Conservation (phyloP, 2,329 filamentous ascomycete species). For the Leptographium procerum region DNA sequence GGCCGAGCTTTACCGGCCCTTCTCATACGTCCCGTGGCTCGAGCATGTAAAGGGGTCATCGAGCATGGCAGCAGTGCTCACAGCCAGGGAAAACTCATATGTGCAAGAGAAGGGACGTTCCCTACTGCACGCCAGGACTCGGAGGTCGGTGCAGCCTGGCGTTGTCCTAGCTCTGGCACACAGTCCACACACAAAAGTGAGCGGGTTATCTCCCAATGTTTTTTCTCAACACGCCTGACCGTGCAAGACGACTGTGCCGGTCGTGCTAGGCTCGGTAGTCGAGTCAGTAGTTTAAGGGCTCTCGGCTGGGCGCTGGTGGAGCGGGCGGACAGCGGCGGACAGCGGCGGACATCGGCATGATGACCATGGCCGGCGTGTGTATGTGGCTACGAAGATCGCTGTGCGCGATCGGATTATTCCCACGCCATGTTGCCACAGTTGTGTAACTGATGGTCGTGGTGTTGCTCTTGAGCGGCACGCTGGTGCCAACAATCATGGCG, state of each 20-base stretch:
- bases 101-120: too few relatives aligned
- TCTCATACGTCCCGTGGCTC: background rate
- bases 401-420: constrained; percentile 52
- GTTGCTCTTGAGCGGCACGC: constrained; percentile 50
- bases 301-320: constrained; percentile 45
- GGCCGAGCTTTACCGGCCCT: too few relatives aligned
- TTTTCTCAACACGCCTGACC: constrained; percentile 50
- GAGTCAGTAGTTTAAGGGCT: constrained; percentile 45
- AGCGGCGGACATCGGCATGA: constrained; percentile 51
- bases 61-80: background rate
- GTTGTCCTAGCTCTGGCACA: background rate
- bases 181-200: constrained; percentile 21
- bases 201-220: constrained; percentile 46
- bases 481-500: constrained; percentile 56
- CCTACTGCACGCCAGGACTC: constrained; percentile 54
- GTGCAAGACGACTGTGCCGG: constrained; percentile 46
- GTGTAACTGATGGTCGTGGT: constrained; percentile 49
- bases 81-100: too few relatives aligned
- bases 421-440: constrained; percentile 42
- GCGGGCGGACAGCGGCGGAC: constrained; percentile 23
- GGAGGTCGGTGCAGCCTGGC: constrained; percentile 31
- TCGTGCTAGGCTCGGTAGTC: constrained; percentile 43
- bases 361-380: constrained; percentile 51
- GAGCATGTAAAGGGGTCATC: background rate
- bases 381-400: constrained; percentile 49